Evolutionary conservation across 1,284 basidiomycete genomes (phyloP).

Genomic region (Boletus mariae): DNA sequence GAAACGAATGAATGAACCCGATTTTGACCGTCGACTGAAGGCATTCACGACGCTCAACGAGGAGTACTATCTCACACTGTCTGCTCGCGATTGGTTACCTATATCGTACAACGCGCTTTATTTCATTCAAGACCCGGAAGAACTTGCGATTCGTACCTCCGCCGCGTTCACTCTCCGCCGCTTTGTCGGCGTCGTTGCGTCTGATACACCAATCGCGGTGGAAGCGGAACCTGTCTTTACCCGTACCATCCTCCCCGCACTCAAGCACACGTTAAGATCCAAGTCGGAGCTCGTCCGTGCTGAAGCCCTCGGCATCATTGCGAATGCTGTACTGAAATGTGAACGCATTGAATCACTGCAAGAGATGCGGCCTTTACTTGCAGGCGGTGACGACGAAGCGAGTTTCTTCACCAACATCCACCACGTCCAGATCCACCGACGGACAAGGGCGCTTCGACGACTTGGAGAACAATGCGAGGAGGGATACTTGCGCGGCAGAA

Average conservation of each 20-base stretch:
- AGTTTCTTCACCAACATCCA: constrained; percentile 97
- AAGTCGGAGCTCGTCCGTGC: constrained; percentile 86
- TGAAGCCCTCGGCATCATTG: constrained; percentile 82
- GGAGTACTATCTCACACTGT: constrained; percentile 46
- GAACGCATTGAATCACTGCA: constrained; percentile 57
- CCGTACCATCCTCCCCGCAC: constrained; percentile 71
- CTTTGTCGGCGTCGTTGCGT: constrained; percentile 62
- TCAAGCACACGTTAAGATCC: constrained; percentile 81
- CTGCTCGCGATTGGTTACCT: constrained; percentile 74
- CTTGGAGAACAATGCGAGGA: constrained; percentile 81
- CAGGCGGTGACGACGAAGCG: constrained; percentile 89
- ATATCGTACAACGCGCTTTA: constrained; percentile 82
- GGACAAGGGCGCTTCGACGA: constrained; percentile 83
- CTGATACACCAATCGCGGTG: constrained; percentile 17
- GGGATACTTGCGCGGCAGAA: constrained; percentile 67
- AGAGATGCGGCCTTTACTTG: constrained; percentile 83
- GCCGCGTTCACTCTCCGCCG: constrained; percentile 75
- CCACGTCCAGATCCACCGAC: constrained; percentile 92
- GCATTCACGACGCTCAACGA: constrained; percentile 82
- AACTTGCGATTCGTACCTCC: constrained; percentile 84
- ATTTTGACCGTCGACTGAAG: constrained; percentile 83
- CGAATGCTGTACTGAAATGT: constrained; percentile 72
- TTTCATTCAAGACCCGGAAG: constrained; percentile 87
- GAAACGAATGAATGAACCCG: constrained; percentile 85
- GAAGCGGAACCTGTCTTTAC: constrained; percentile 53